Conservation (phyloP, 805 yeast genomes). For the Saccharomycopsis guyanensis region DNA sequence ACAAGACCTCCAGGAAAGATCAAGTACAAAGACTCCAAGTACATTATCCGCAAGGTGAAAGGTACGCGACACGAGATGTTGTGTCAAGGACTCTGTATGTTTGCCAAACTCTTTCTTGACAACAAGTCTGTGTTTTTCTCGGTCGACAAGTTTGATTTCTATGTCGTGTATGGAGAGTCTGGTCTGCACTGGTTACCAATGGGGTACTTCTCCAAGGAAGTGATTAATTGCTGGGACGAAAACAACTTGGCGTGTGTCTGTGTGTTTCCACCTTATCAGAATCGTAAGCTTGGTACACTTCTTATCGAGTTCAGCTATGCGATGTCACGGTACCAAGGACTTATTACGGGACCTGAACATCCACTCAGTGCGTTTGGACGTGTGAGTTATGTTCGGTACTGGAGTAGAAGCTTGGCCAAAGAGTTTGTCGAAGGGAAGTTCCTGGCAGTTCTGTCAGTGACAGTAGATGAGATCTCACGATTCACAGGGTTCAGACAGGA, state of each 20-base stretch:
- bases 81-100: conserved; percentile 75
- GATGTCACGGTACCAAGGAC: conserved; percentile 55
- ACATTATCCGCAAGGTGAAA: conserved; percentile 56
- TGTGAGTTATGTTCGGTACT: conserved; percentile 61
- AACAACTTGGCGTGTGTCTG: conserved; percentile 89
- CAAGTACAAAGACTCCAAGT: conserved; percentile 52
- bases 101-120: conserved; percentile 83
- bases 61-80: conserved; percentile 59
- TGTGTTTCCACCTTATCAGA: conserved; percentile 87
- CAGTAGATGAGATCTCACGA: conserved; percentile 43
- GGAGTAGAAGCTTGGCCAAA: conserved; percentile 52
- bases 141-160: conserved; percentile 74
- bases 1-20: conserved; percentile 52
- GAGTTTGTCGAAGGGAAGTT: conserved; percentile 36
- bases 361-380: conserved; percentile 83
- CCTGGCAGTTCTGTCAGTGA: conserved; percentile 27
- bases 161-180: conserved; percentile 52
- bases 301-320: conserved; percentile 79
- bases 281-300: conserved; percentile 67
- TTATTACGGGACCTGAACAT: conserved; percentile 81
- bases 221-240: conserved; percentile 63
- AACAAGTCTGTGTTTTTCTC: conserved; percentile 83
- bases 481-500: conserved; percentile 56
- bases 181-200: conserved; percentile 42
- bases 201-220: conserved; percentile 91